Conservation (phyloP, 2,329 filamentous ascomycete species). For the Clarireedia hainanense region DNA sequence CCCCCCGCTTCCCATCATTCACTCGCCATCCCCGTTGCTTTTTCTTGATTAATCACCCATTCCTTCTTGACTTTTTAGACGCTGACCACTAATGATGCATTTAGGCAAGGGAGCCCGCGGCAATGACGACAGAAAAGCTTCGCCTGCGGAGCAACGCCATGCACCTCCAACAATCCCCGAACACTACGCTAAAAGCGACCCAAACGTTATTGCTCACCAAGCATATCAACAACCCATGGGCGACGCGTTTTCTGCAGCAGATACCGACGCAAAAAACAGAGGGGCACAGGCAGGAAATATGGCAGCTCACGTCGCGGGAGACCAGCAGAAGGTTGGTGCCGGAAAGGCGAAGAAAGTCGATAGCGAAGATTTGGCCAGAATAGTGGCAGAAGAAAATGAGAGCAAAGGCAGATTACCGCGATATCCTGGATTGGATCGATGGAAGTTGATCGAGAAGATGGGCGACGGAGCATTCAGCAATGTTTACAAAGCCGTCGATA, state of each 20-base stretch:
- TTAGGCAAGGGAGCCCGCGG: conserved; percentile 36
- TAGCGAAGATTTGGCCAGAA: conserved; percentile 69
- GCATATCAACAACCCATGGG: conserved; percentile 38
- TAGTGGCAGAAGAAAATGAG: conserved; percentile 87
- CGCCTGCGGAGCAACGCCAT: conserved; percentile 31
- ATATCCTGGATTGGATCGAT: conserved; percentile 80
- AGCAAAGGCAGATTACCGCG: conserved; percentile 76
- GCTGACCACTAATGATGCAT: background rate
- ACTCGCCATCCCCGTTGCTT: background rate
- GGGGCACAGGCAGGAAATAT: conserved; percentile 60
- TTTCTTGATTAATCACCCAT: background rate
- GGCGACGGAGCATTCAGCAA: conserved; percentile 98
- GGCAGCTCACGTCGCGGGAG: conserved; percentile 56
- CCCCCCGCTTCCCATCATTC: no score
- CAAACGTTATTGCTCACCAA: conserved; percentile 52
- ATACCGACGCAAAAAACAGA: conserved; percentile 54
- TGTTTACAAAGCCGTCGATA: conserved; percentile 83
- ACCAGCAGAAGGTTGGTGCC: conserved; percentile 35
- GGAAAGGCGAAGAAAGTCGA: conserved; percentile 40
- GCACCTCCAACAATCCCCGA: conserved; percentile 41
- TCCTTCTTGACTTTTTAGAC: background rate
- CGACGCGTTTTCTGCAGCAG: conserved; percentile 55
- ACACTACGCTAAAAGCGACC: conserved; percentile 38
- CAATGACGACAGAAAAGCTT: conserved; percentile 45
- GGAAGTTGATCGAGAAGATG: conserved; percentile 91